Base-by-base conservation (phyloP, 2,329 filamentous ascomycete genomes). In the Pseudocercospora macadamiae region DNA sequence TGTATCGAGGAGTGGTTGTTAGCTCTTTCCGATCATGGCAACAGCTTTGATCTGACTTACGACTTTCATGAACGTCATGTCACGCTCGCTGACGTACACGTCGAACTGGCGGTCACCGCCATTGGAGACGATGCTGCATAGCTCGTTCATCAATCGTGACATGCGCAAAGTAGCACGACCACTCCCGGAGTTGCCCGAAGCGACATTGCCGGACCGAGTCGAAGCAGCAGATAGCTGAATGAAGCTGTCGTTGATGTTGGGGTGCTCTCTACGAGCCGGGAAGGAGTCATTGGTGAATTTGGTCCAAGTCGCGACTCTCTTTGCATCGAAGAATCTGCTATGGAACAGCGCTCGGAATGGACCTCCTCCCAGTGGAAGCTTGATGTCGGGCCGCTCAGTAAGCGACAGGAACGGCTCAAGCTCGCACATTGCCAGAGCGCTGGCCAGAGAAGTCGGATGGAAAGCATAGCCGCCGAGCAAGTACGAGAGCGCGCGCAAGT, bases 21-120 rank as follows among this genome's bases (percentile, higher is more conserved):
- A n/a, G n/a, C n/a, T n/a, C n/a, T n/a, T n/a, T n/a, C n/a, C n/a
- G n/a, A n/a, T n/a, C n/a, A n/a, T n/a, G n/a, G n/a, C n/a, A n/a
- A n/a, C n/a, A n/a, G n/a, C n/a, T n/a, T n/a, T n/a, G n/a, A n/a
- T n/a, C n/a, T n/a, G n/a, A 32, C 28, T 32, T 32, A 32, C 71
- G 5, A 77, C 62, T 59, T 78, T 77, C 74, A 73, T 77, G 64
- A 77, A 75, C 1, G 63, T 66, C 58, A 77, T 72, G 55, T 77
- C 74, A 23, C 62, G 61, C 54, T 76, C 74, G 19, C 67, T 73
- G 23, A 78, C 70, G 57, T 75, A 78, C 30, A 77, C 61, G 47
- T 78, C 75, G 51, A 74, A 75, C 21, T 66, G 66, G 3, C 70
- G 68, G 49, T 76, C 70, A 3, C 60, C 57, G 16, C 36, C 47